Evolutionary conservation across 2,329 filamentous ascomycete species (phyloP).

Genomic region (Fusarium stilboides): DNA sequence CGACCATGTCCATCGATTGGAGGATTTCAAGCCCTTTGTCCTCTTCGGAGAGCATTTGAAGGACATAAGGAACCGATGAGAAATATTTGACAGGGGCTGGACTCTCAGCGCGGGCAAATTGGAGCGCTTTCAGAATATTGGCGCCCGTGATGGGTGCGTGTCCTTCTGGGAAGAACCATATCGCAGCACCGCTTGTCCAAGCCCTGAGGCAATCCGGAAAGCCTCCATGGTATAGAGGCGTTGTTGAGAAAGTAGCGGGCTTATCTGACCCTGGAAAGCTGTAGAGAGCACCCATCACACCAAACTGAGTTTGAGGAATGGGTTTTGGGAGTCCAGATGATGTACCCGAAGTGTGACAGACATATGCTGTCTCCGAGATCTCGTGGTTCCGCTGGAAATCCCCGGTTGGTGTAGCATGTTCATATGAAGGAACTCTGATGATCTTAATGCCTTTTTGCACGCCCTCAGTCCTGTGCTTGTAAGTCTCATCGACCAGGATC

Average conservation of each 20-base stretch:
- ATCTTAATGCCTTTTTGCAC: slow-evolving; percentile 21
- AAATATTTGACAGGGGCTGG: slow-evolving; percentile 66
- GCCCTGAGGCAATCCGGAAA: slow-evolving; percentile 74
- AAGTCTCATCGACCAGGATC: slow-evolving; percentile 62
- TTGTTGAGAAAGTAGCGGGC: slow-evolving; percentile 73
- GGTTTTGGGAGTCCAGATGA: slow-evolving; percentile 75
- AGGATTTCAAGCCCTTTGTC: slow-evolving; percentile 59
- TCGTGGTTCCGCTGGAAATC: background rate
- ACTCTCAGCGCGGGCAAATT: slow-evolving; percentile 51
- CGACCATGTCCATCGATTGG: slow-evolving; percentile 71
- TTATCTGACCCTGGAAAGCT: slow-evolving; percentile 55
- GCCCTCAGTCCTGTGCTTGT: background rate
- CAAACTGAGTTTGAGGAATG: slow-evolving; percentile 71
- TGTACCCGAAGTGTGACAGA: slow-evolving; percentile 76
- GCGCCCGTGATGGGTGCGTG: slow-evolving; percentile 68
- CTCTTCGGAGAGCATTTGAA: slow-evolving; percentile 67
- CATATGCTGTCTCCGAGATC: slow-evolving; percentile 65
- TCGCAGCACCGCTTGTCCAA: slow-evolving; percentile 71
- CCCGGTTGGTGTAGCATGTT: background rate
- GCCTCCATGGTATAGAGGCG: slow-evolving; percentile 76
- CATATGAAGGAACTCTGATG: slow-evolving; percentile 23
- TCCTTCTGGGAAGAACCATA: slow-evolving; percentile 75
- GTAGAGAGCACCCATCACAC: slow-evolving; percentile 69
- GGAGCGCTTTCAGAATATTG: slow-evolving; percentile 67
- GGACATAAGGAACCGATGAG: slow-evolving; percentile 72